Base-by-base conservation (phyloP, 495 filamentous ascomycete species). In the Xylaria sp. region DNA sequence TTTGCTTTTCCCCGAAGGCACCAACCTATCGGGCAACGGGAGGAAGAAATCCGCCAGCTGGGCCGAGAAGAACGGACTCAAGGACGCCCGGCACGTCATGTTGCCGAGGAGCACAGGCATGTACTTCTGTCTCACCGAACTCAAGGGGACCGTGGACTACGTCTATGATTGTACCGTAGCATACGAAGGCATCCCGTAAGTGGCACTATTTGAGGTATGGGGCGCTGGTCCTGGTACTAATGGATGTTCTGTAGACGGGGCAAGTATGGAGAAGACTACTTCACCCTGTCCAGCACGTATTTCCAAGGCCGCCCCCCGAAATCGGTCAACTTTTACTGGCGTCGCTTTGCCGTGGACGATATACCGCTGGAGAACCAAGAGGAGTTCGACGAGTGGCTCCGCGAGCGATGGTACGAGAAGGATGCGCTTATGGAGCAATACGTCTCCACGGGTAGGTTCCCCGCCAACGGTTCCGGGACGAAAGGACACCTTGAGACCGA, bases 161-260 rank as follows among this genome's bases (percentile, higher is more conserved):
- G 86, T 95, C 26, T 96, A 96, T 77, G 93, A 96, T 77, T 95
- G 93, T 77, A 96, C 93, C 0, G 86, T 96, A 24, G 92, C 91
- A 9, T 96, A 96, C 79, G 93, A 93, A 80, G 93, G 93, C 29
- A 85, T 96, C 37, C 88, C 89, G 89, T 93, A 81, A 83, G 89
- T 88, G 59, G 5, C 26, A 9, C 7, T 5, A 26, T 29, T 19
- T 29, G 7, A 19, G 21, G 14, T 26, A 12, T 19, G 11, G 44
- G 21, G 17, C 40, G 35, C 62, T 5, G 24, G 61, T 50, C 35
- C 40, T 76, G 52, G 71, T 69, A 17, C 33, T 64, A 41, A 75
- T 62, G 71, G 40, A 73, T 71, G 61, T 67, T 48, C 21, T 21
- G 19, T 67, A 92, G 91, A 3, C 87, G 88, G 19, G 92, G 90